A percentile compares a stretch with the other conserved stretches of the same genome.
Evolutionary conservation across 495 filamentous ascomycete species (phyloP).

Genomic region (Oidiodendron maius): DNA sequence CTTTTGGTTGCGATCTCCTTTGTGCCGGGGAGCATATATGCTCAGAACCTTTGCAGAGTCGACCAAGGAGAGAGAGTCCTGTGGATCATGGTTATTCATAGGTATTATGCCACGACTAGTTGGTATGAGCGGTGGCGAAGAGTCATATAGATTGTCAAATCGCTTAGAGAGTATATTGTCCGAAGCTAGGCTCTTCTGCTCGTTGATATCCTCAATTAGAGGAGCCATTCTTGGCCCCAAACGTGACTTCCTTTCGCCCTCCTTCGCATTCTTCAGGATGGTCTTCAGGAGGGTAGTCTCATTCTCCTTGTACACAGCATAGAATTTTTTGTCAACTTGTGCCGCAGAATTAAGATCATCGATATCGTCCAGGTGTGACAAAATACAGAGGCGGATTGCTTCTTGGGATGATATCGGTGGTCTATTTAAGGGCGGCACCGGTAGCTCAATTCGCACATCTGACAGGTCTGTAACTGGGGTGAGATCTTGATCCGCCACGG

Average conservation of each 20-base stretch:
- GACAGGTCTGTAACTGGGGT: too few species aligned
- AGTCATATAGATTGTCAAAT: slow-evolving; percentile 13
- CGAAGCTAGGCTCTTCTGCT: slow-evolving; percentile 6
- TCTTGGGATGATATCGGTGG: slow-evolving; percentile 9
- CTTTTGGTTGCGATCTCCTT: slow-evolving; percentile 15
- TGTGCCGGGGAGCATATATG: neutral
- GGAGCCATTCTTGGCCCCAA: too few species aligned
- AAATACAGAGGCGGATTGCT: slow-evolving; percentile 22
- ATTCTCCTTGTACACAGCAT: slow-evolving; percentile 25
- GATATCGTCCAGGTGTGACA: slow-evolving; percentile 22
- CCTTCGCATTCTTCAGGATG: slow-evolving; percentile 14
- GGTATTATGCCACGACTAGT: neutral
- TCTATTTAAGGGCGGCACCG: too few species aligned
- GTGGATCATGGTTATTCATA: slow-evolving; percentile 17
- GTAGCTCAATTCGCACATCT: too few species aligned
- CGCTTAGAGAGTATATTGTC: neutral
- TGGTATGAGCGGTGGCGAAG: slow-evolving; percentile 8
- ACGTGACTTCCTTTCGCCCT: too few species aligned
- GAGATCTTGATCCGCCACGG: too few species aligned
- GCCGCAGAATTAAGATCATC: slow-evolving; percentile 26
- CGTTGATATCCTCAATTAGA: too few species aligned
- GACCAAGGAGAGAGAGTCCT: slow-evolving; percentile 16
- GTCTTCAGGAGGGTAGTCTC: slow-evolving; percentile 22
- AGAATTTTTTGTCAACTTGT: slow-evolving; percentile 24
- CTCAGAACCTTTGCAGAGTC: neutral